Evolutionary conservation across 768 basidiomycete species (phyloP).

Genomic region (Lepiota brunneoincarnata): DNA sequence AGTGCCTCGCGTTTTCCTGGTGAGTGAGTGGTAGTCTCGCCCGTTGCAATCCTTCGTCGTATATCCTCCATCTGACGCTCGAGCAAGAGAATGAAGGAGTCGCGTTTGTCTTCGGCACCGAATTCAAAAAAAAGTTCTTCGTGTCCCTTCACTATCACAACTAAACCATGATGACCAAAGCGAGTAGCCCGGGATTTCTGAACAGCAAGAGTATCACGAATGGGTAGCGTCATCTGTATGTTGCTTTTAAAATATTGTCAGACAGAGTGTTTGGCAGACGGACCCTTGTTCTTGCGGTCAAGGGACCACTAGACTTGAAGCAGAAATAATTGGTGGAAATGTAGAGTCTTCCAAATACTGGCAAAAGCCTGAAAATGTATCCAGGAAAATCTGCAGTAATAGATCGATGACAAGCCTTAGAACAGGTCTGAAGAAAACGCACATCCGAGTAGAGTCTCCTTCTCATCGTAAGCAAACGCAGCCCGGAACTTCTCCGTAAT

Average conservation of each 20-base stretch:
- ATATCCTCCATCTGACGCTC: conserved; percentile 80
- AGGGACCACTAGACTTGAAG: conserved; percentile 85
- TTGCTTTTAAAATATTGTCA: conserved; percentile 3
- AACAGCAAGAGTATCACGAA: conserved; percentile 80
- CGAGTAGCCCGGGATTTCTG: conserved; percentile 86
- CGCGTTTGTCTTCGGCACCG: conserved; percentile 72
- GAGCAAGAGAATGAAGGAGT: conserved; percentile 72
- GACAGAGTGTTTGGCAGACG: conserved; percentile 23
- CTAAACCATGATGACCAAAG: conserved; percentile 87
- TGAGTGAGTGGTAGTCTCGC: conserved; percentile 41
- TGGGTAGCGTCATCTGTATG: conserved; percentile 88
- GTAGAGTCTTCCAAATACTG: conserved; percentile 83
- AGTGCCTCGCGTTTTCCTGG: conserved; percentile 68
- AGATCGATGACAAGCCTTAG: conserved; percentile 10
- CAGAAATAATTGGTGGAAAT: conserved; percentile 93
- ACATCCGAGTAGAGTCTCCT: conserved; percentile 87
- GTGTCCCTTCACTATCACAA: conserved; percentile 90
- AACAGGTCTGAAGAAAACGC: conserved; percentile 30
- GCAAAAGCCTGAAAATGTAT: conserved; percentile 87
- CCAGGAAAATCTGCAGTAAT: conserved; percentile 75
- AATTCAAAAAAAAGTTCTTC: conserved; percentile 99
- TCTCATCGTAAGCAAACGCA: conserved; percentile 86
- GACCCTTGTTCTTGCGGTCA: conserved; percentile 81
- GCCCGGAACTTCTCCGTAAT: conserved; percentile 72
- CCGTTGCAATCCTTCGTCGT: conserved; percentile 43